A percentile compares a stretch with the other conserved stretches of the same genome.
Conservation (phyloP, 441 rosid genomes). For the Pelargonium australe region DNA sequence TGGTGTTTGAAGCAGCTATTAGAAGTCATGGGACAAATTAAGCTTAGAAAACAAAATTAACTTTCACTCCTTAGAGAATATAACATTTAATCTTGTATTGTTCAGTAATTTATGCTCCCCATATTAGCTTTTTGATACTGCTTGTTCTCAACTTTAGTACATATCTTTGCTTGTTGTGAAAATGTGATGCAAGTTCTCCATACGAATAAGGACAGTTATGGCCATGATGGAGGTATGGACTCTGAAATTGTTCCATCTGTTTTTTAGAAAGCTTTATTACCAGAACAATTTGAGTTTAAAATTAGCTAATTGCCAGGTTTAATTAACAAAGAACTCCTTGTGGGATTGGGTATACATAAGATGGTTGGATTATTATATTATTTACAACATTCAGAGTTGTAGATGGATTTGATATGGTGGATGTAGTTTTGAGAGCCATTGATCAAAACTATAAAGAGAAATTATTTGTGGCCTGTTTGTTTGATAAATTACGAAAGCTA, state of each 20-base stretch:
- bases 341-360: neutral
- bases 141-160: neutral
- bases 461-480: neutral
- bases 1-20: too few relatives aligned
- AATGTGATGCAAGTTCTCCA: slow-evolving; percentile 99
- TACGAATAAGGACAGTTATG: slow-evolving; percentile 83
- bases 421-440: too few relatives aligned
- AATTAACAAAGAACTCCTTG: neutral
- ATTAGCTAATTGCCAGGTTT: too few relatives aligned
- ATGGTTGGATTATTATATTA: neutral
- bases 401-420: too few relatives aligned
- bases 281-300: neutral
- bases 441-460: too few relatives aligned
- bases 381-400: too few relatives aligned
- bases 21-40: too few relatives aligned
- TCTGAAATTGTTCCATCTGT: neutral
- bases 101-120: neutral
- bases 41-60: too few relatives aligned
- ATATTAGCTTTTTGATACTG: neutral
- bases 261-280: neutral
- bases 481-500: slow-evolving; percentile 10
- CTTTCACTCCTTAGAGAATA: too few relatives aligned
- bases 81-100: neutral
- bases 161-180: slow-evolving; percentile 40
- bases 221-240: slow-evolving; percentile 97